These are phyloP conservation scores for Ceratobasidium sp. DNA, from an alignment of 1,284 basidiomycete species.

Conservation along the genomic window DNA sequence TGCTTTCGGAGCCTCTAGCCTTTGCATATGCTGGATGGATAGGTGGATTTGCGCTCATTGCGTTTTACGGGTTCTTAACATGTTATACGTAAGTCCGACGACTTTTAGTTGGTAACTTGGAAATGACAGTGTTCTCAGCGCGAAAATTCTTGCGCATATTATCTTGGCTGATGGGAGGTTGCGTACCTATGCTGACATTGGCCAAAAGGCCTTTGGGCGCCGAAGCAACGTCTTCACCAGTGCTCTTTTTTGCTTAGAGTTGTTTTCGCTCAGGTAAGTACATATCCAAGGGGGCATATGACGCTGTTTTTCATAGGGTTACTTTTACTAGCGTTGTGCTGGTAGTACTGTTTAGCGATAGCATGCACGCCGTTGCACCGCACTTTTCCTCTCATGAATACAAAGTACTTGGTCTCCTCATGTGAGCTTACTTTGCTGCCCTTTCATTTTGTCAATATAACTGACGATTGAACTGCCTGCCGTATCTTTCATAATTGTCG, in stretches of 20 bases:
- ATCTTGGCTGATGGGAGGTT: constrained; percentile 74
- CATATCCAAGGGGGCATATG: constrained; percentile 37
- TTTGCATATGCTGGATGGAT: constrained; percentile 90
- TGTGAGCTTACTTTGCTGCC: constrained; percentile 58
- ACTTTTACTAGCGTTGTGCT: constrained; percentile 69
- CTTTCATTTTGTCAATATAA: neutral
- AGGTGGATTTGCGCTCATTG: constrained; percentile 72
- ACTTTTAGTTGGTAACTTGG: neutral
- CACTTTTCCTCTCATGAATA: constrained; percentile 70
- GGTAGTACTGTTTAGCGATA: constrained; percentile 86
- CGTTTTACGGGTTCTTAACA: constrained; percentile 79
- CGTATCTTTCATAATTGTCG: neutral
- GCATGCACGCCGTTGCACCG: constrained; percentile 75
- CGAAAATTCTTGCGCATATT: constrained; percentile 80
- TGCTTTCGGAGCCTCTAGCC: constrained; percentile 87
- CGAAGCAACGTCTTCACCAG: constrained; percentile 72
- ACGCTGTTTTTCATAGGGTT: constrained; percentile 1
- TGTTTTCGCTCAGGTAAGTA: constrained; percentile 77
- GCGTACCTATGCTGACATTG: constrained; percentile 88
- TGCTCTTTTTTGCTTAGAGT: constrained; percentile 80
- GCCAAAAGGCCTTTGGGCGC: constrained; percentile 83
- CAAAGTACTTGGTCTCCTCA: constrained; percentile 73
- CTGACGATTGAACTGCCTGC: no score
- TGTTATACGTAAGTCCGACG: constrained; percentile 80
- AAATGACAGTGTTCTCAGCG: constrained; percentile 55